Conservation (phyloP, 768 basidiomycete genomes). For the Phallus indusiatus region DNA sequence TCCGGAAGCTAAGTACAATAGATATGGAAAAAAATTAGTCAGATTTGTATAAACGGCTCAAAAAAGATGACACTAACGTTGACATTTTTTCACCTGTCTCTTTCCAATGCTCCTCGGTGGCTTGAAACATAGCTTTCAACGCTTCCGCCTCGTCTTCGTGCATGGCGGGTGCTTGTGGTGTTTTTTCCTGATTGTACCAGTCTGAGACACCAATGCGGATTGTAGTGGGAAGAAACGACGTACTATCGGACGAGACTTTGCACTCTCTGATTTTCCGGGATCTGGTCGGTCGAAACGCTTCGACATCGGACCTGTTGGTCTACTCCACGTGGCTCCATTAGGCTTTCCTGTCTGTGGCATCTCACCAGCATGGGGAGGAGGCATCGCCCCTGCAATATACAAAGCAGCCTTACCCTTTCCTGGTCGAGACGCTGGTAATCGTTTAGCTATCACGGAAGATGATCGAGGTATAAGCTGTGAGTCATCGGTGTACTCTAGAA, state of each 20-base stretch:
- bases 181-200: conserved; percentile 7
- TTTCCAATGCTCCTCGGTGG: conserved; percentile 92
- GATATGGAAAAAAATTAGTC: conserved; percentile 41
- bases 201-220: background rate
- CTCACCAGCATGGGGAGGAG: conserved; percentile 8
- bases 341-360: conserved; percentile 4
- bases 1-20: conserved; percentile 37
- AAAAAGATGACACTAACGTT: conserved; percentile 75
- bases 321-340: conserved; percentile 41
- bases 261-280: conserved; percentile 46
- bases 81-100: conserved; percentile 99
- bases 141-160: conserved; percentile 83
- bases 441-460: conserved; percentile 88
- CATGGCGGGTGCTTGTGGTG: conserved; percentile 18
- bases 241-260: conserved; percentile 12
- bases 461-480: conserved; percentile 87
- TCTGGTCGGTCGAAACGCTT: conserved; percentile 70
- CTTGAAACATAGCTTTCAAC: conserved; percentile 97
- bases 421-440: conserved; percentile 71
- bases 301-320: conserved; percentile 58
- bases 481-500: conserved; percentile 84
- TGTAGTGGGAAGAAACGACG: conserved; percentile 8
- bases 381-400: conserved; percentile 48
- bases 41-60: conserved; percentile 40
- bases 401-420: conserved; percentile 77